Percentiles rank a stretch among this genome's conserved stretches.
phyloP scores from a whole-genome alignment of 1,284 basidiomycete genomes.

The Sanghuangporus weigelae region DNA sequence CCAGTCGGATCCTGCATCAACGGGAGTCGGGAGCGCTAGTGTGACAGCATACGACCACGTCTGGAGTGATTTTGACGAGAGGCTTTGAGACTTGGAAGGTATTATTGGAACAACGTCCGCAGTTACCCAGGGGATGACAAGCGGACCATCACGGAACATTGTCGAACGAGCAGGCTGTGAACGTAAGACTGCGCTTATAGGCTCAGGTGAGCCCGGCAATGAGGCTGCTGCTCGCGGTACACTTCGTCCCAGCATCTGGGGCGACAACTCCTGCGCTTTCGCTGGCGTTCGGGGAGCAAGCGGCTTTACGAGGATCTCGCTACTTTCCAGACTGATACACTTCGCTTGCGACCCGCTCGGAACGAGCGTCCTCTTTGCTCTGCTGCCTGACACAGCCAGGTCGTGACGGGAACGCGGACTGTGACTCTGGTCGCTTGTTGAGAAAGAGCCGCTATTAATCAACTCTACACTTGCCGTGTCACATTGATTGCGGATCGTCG shows the following conservation, averaged over 20 bases:
- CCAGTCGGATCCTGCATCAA: constrained; percentile 55
- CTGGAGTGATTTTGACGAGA: constrained; percentile 22
- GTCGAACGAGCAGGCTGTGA: constrained; percentile 29
- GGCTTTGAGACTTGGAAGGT: neutral
- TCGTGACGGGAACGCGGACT: constrained; percentile 43
- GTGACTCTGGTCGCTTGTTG: constrained; percentile 54
- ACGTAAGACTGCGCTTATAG: constrained; percentile 12
- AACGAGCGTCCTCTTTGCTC: constrained; percentile 6
- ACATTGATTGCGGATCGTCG: constrained; percentile 52
- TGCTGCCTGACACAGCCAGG: constrained; percentile 17
- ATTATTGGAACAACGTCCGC: constrained; percentile 49
- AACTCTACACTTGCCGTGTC: constrained; percentile 50
- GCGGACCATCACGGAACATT: constrained; percentile 40
- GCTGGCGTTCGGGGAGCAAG: neutral
- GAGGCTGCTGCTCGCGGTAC: neutral
- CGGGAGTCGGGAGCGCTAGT: constrained; percentile 48
- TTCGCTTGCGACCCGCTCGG: constrained; percentile 15
- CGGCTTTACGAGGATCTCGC: constrained; percentile 12
- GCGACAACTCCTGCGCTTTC: neutral
- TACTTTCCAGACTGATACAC: constrained; percentile 10
- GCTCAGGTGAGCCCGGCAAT: constrained; percentile 20
- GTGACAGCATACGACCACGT: constrained; percentile 55
- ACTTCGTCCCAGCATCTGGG: neutral
- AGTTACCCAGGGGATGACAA: constrained; percentile 57
- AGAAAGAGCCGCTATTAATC: constrained; percentile 47